Conservation (phyloP, 768 basidiomycete genomes). For the Tricholoma sp. region DNA sequence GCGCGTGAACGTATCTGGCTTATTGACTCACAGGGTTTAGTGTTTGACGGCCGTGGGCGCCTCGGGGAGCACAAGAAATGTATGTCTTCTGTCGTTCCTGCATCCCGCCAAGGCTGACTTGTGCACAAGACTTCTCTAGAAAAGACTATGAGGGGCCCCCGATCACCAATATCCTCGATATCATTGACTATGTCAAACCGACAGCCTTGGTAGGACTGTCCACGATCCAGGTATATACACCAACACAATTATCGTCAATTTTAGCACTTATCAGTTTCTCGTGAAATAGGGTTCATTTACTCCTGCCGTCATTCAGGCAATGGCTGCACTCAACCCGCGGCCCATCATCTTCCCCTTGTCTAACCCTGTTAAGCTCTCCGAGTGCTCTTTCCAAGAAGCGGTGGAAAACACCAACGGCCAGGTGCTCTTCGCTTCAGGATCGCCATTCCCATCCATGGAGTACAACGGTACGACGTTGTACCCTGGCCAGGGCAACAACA, state of each 20-base stretch:
- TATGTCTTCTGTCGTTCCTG: conserved; percentile 22
- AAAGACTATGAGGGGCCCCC: conserved; percentile 74
- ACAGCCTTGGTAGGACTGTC: conserved; percentile 88
- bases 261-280: not conserved
- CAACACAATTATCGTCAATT: not conserved
- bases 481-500: conserved; percentile 93
- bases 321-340: conserved; percentile 74
- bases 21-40: conserved; percentile 82
- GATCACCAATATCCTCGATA: conserved; percentile 68
- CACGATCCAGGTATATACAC: conserved; percentile 56
- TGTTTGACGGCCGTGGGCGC: conserved; percentile 68
- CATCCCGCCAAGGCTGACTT: not conserved
- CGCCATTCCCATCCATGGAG: conserved; percentile 68
- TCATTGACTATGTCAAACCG: conserved; percentile 78
- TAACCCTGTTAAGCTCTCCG: conserved; percentile 80
- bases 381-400: conserved; percentile 77
- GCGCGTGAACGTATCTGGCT: conserved; percentile 77
- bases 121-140: conserved; percentile 68
- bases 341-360: conserved; percentile 94
- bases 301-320: conserved; percentile 61
- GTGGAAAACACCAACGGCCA: conserved; percentile 65
- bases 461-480: conserved; percentile 54
- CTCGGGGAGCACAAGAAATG: conserved; percentile 85
- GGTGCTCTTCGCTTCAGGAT: conserved; percentile 85
- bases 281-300: conserved; percentile 64